Conservation (phyloP, 306 rosid species). For the Cucumis hystrix region DNA sequence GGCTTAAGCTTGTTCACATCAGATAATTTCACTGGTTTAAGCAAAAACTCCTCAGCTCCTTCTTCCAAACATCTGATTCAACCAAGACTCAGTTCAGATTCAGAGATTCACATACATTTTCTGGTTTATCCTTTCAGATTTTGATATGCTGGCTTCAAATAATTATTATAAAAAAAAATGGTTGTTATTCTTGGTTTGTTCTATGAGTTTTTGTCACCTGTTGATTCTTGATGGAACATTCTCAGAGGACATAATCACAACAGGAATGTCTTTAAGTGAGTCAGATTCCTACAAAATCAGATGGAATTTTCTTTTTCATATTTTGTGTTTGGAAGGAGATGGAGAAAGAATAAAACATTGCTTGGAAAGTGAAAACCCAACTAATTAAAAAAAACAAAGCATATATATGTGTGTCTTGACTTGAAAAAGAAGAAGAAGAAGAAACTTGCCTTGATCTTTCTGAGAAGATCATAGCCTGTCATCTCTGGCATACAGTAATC, state of each 20-base stretch:
- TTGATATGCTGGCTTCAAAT: background rate
- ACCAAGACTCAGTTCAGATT: slow-evolving; percentile 12
- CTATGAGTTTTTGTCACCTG: slow-evolving; percentile 31
- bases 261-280: slow-evolving; percentile 72
- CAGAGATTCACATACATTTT: slow-evolving; percentile 7
- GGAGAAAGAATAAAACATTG: background rate
- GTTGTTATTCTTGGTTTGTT: background rate
- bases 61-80: slow-evolving; percentile 68
- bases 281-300: slow-evolving; percentile 52
- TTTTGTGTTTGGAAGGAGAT: background rate
- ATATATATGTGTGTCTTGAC: background rate
- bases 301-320: background rate
- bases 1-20: slow-evolving; percentile 75
- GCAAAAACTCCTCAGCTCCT: slow-evolving; percentile 75
- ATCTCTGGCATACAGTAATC: slow-evolving; percentile 94
- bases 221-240: slow-evolving; percentile 72
- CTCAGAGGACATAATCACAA: slow-evolving; percentile 89
- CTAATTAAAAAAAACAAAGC: background rate
- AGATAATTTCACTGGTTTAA: slow-evolving; percentile 67
- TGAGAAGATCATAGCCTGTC: slow-evolving; percentile 80
- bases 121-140: background rate
- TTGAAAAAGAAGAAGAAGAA: background rate
- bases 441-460: slow-evolving; percentile 55
- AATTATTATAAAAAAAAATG: background rate
- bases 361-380: background rate